phyloP scores from a whole-genome alignment of 2,329 filamentous ascomycete genomes.

The Fusarium brachygibbosum region DNA sequence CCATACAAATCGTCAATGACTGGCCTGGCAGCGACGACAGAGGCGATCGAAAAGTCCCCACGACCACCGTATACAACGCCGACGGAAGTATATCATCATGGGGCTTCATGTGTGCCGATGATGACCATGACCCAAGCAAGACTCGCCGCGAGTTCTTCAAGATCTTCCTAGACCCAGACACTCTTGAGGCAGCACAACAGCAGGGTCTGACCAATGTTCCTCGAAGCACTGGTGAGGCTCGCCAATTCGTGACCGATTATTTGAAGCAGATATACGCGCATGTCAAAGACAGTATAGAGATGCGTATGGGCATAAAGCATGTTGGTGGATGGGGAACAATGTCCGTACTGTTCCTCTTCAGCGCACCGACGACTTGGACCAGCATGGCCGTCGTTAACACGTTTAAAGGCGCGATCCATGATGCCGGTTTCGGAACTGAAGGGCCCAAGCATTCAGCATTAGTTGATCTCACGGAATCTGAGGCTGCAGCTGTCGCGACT shows the following conservation, averaged over 20 bases:
- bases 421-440: constrained; percentile 64
- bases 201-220: constrained; percentile 61
- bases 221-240: constrained; percentile 57
- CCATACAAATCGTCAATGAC: constrained; percentile 63
- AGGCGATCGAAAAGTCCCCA: constrained; percentile 69
- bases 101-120: constrained; percentile 66
- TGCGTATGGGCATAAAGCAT: constrained; percentile 55
- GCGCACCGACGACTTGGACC: constrained; percentile 70
- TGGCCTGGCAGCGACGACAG: constrained; percentile 67
- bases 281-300: constrained; percentile 60
- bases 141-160: constrained; percentile 66
- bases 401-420: constrained; percentile 62
- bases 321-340: constrained; percentile 59
- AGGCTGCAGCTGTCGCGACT: constrained; percentile 62
- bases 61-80: constrained; percentile 62
- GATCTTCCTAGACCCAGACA: constrained; percentile 64
- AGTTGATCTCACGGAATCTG: constrained; percentile 63
- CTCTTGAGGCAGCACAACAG: constrained; percentile 58
- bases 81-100: constrained; percentile 61
- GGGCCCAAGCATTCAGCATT: constrained; percentile 56
- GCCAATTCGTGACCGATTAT: constrained; percentile 64
- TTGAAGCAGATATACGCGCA: constrained; percentile 63
- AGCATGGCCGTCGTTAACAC: constrained; percentile 63
- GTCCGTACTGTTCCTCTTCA: constrained; percentile 67
- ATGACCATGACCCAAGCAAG: constrained; percentile 53